Base-by-base conservation (phyloP, 192 early-diverging fungal species). In the Entomortierella chlamydospora region DNA sequence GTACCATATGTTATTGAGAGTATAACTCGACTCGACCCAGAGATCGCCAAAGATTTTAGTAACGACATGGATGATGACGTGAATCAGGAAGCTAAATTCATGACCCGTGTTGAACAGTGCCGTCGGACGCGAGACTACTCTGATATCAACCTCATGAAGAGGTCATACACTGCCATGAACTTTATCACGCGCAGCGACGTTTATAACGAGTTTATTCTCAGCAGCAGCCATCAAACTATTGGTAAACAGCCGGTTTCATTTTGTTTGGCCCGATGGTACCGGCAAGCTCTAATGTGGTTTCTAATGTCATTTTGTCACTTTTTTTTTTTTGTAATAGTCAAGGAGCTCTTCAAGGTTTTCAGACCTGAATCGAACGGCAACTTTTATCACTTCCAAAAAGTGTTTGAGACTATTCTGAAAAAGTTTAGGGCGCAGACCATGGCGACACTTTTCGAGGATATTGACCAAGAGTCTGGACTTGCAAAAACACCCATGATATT, bases 181-280 rank as follows among this genome's bases (percentile, higher is more conserved):
- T 70, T 79, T 61, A 33, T 79, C 22, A 57, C 51, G 0, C 68
- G 76, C 18, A 65, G n/a, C 31, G 76, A 79, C 47, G 68, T 79
- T 33, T 79, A 79, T 52, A 79, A 79, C 47, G 76, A 79, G 43
- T 79, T 79, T 56, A 79, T 79, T 29, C 68, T 79, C 26, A 70
- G 76, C 43, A 70, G 53, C 29, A 45, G 62, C 12, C 76, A 79
- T 18, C 76, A 79, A 56, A 30, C 55, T 2, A 70, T 79, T 12
- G 76, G 76, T 79, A 70, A 18, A 55, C 13, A 34, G 0, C 23
- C 6, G 26, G 2, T 54, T 26, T 23, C 28, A 29, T 54, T 28
- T 22, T 15, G 4, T 22, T 65, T 54, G 28, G 25, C 17, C 39
- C 10, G 13, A 4, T 23, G 25, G 12, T 50, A 17, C 15, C 47